A percentile compares a stretch with the other conserved stretches of the same genome.
Conservation (phyloP, 148 eudicot genomes). For the Heliosperma pusillum region DNA sequence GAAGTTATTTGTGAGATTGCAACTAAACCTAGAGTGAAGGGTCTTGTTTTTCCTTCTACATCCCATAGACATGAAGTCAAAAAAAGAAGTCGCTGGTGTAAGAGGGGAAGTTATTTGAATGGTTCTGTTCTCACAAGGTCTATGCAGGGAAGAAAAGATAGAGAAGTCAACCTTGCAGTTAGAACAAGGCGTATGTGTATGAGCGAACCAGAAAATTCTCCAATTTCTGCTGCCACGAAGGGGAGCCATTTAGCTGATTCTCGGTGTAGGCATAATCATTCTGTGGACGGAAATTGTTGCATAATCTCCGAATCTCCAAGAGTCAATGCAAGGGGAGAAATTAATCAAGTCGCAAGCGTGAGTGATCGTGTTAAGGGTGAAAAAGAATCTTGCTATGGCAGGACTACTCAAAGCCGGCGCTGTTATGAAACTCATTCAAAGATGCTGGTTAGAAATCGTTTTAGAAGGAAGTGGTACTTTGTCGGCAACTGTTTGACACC, state of each 20-base stretch:
- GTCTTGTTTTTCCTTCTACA: conserved; percentile 16
- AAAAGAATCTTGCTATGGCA: background rate
- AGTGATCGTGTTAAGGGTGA: conserved; percentile 8
- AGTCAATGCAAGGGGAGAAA: conserved; percentile 3
- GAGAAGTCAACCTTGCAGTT: conserved; percentile 18
- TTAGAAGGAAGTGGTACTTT: conserved; percentile 22
- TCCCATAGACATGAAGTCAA: conserved; percentile 9
- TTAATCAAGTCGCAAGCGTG: conserved; percentile 9
- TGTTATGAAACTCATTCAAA: conserved; percentile 11
- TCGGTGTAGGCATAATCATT: conserved; percentile 16
- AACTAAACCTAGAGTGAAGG: conserved; percentile 18
- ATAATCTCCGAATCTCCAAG: background rate
- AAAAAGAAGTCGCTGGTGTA: conserved; percentile 17
- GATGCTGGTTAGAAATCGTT: conserved; percentile 10
- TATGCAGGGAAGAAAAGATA: conserved; percentile 24
- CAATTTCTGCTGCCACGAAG: conserved; percentile 18
- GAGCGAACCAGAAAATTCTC: conserved; percentile 23
- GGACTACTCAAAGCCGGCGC: background rate
- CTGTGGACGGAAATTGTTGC: background rate
- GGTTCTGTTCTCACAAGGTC: conserved; percentile 26
- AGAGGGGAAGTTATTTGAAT: conserved; percentile 14
- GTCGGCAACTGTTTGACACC: conserved; percentile 23
- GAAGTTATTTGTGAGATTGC: conserved; percentile 32
- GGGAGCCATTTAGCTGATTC: background rate
- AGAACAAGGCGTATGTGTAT: conserved; percentile 29